phyloP scores from a whole-genome alignment of 1,284 basidiomycete genomes.

The Coriolopsis trogii region DNA sequence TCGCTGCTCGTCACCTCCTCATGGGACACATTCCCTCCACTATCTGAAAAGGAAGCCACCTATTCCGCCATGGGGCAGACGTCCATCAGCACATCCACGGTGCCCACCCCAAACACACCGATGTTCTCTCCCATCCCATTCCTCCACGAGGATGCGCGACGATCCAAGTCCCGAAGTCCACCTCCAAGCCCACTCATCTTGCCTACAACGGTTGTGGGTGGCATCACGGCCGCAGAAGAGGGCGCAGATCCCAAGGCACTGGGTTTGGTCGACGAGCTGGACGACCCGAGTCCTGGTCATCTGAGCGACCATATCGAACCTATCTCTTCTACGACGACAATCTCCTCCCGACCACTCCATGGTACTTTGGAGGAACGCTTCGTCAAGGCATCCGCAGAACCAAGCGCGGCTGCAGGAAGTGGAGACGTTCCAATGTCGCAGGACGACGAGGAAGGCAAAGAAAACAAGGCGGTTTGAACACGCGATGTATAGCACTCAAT shows the following conservation, averaged over 20 bases:
- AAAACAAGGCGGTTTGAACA: slow-evolving; percentile 46
- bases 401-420: slow-evolving; percentile 14
- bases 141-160: slow-evolving; percentile 74
- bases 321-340: slow-evolving; percentile 65
- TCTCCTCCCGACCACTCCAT: slow-evolving; percentile 45
- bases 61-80: slow-evolving; percentile 28
- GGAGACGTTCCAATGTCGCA: slow-evolving; percentile 36
- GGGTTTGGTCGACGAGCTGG: slow-evolving; percentile 81
- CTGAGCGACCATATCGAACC: slow-evolving; percentile 78
- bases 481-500: slow-evolving; percentile 6
- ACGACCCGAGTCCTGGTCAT: slow-evolving; percentile 80
- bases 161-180: slow-evolving; percentile 74
- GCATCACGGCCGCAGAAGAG: slow-evolving; percentile 26
- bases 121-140: slow-evolving; percentile 86
- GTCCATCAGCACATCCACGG: slow-evolving; percentile 43
- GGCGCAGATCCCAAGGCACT: slow-evolving; percentile 51
- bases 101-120: slow-evolving; percentile 69
- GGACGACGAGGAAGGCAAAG: slow-evolving; percentile 62
- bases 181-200: slow-evolving; percentile 72
- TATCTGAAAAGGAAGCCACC: slow-evolving; percentile 45
- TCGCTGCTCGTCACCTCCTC: slow-evolving; percentile 85
- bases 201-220: slow-evolving; percentile 36
- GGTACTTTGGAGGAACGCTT: slow-evolving; percentile 67
- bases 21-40: slow-evolving; percentile 67
- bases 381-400: slow-evolving; percentile 49